Base-by-base conservation (phyloP, 257 asterid species). In the Salvia rosmarinus region DNA sequence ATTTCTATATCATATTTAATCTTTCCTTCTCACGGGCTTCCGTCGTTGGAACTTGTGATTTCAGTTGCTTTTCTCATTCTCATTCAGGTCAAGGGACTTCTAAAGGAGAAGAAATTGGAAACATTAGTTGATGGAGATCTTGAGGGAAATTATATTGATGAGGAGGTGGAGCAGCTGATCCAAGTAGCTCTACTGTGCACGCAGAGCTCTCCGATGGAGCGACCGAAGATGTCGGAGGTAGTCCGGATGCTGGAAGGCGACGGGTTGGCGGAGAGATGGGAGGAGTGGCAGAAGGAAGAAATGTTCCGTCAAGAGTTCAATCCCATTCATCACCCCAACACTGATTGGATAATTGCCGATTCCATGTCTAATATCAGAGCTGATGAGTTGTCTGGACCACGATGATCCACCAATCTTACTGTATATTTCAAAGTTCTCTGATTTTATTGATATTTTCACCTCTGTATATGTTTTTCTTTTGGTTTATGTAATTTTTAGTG, bases 201-300 rank as follows among this genome's bases (percentile, higher is more conserved):
- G 0, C 89, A 80, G 77, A 73, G 86, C 43, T 79, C 89, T 10
- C 90, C 96, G 2, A 44, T 49, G 74, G 92, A 90, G 73, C 92
- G 96, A 39, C 98, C 97, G 30, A 93, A 88, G 78, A 93, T 93
- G 98, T 90, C 96, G 0, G 95, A 89, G 40, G 96, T 93, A 2
- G 96, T 93, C 14, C 77, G 96, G 74, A 93, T 93, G 95, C 94
- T 89, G 3, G 94, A 91, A 77, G 98, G 98, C 4, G 95, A 89
- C 47, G 96, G 98, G 40, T 64, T 89, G 78, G 94, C 95, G 0
- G 95, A 91, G 90, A 85, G 91, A 76, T 89, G 98, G 98, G 98
- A 89, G 40, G 98, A 91, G 65, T 91, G 98, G 98, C 96, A 91
- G 74, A 86, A 86, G 83, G 95, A 87, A 65, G 98, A 91, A 77